Evolutionary conservation across 2,329 filamentous ascomycete species (phyloP), one percentile per base, ranked within the genome.

Genomic region (Beauveria sp.): DNA sequence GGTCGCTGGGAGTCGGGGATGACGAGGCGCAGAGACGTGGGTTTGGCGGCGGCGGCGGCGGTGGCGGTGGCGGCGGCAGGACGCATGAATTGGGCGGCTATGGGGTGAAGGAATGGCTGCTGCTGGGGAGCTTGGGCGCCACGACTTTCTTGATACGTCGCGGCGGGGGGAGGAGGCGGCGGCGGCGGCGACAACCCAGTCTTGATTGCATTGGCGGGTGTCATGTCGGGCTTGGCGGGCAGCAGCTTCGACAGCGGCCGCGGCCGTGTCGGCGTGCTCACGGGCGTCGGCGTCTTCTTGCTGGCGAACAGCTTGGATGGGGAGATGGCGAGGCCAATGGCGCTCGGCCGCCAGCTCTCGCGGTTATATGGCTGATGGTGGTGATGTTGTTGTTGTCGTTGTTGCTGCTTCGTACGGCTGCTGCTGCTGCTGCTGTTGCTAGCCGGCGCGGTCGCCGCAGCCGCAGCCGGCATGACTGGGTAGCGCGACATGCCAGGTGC

Each of bases 251-350:
- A 81, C 5, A 72, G 56, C 16, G 72, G 75, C 49, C 58, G n/a
- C 5, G 20, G 9, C 3, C 77, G 73, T 14, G 66, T 62, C 1
- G 67, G 64, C 6, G 69, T 65, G 7, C 65, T 56, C 40, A 61
- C 63, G 61, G 63, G 69, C 45, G 65, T 65, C n/a, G 62, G 69
- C 42, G 65, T 64, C n/a, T 61, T 69, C 64, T 48, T 48, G 22
- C 63, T 67, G 28, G 62, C 68, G 34, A 59, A 66, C 38, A 60
- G 49, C 31, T 64, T 64, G n/a, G 70, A 74, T 69, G 40, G 70
- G 8, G 79, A 77, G 57, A 81, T 73, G 2, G 79, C 79, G 22
- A 81, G 68, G 2, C 79, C 80, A 48, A 82, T 78, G 10, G 72
- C 71, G 45, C 73, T 73, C 3, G 70, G 71, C 34, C 71, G 73